A percentile compares a stretch with the other conserved stretches of the same genome.
Conservation (phyloP, 148 eudicot species). For the Chenopodium album region DNA sequence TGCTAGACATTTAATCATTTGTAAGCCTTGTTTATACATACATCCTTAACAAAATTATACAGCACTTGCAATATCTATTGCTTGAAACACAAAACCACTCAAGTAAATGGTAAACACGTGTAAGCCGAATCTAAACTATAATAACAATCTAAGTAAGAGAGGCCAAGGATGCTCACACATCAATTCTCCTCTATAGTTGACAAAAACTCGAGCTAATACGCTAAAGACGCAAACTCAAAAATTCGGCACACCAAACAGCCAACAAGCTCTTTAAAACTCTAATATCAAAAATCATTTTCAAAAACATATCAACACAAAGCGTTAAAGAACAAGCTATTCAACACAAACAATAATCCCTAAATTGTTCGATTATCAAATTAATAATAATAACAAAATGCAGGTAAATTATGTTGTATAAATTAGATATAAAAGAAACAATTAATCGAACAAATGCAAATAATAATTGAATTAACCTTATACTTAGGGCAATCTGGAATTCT, state of each 20-base stretch:
- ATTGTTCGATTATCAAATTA: too few species aligned
- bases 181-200: not conserved
- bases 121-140: too few species aligned
- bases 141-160: too few species aligned
- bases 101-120: too few species aligned
- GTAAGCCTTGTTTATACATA: not conserved
- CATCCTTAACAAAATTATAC: not conserved
- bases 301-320: not conserved
- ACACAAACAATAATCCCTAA: too few species aligned
- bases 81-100: too few species aligned
- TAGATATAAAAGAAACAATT: not conserved
- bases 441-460: not conserved
- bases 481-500: constrained; percentile 38
- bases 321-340: too few species aligned
- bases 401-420: not conserved
- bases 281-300: too few species aligned
- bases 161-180: too few species aligned
- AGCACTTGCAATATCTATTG: not conserved
- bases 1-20: not conserved
- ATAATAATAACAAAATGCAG: not conserved
- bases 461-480: constrained; percentile 37
- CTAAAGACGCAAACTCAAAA: not conserved
- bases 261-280: not conserved
- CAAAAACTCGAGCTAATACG: not conserved
- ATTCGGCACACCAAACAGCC: not conserved